Percentiles rank a stretch among this genome's conserved stretches.
These are phyloP conservation scores for Hypomyces perniciosus DNA, from an alignment of 2,329 filamentous ascomycete genomes.

Conservation along the genomic window DNA sequence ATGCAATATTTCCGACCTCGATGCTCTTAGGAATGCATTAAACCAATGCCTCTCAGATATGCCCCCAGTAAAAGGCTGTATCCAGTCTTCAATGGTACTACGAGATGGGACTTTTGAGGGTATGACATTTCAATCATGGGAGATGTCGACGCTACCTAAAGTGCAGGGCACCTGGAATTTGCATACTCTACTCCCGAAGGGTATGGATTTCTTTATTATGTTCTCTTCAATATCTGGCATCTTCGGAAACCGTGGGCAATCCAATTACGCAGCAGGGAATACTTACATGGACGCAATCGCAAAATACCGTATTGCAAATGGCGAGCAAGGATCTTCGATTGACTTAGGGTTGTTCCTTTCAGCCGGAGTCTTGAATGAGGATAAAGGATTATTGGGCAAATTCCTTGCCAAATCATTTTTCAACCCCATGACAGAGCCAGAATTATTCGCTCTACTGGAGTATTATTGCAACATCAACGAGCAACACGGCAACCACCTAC, in stretches of 20 bases:
- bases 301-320: conserved; percentile 7
- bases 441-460: no score
- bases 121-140: background rate
- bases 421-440: no score
- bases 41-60: no score
- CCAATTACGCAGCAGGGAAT: conserved; percentile 11
- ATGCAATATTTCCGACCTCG: conserved; percentile 1
- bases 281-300: conserved; percentile 8
- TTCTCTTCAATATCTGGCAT: conserved; percentile 9
- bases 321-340: background rate
- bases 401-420: no score
- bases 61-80: no score
- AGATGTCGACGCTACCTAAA: background rate
- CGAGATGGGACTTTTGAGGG: no score
- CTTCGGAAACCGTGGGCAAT: conserved; percentile 2
- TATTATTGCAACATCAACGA: no score
- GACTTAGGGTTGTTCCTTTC: background rate
- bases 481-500: no score
- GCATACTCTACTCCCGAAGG: conserved; percentile 1
- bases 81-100: no score
- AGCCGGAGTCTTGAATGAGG: background rate
- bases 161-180: conserved; percentile 3
- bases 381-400: no score
- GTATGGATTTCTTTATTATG: conserved; percentile 10
- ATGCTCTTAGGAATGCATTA: background rate